phyloP scores from a whole-genome alignment of 2,329 filamentous ascomycete genomes.

The Coniochaeta sp. region DNA sequence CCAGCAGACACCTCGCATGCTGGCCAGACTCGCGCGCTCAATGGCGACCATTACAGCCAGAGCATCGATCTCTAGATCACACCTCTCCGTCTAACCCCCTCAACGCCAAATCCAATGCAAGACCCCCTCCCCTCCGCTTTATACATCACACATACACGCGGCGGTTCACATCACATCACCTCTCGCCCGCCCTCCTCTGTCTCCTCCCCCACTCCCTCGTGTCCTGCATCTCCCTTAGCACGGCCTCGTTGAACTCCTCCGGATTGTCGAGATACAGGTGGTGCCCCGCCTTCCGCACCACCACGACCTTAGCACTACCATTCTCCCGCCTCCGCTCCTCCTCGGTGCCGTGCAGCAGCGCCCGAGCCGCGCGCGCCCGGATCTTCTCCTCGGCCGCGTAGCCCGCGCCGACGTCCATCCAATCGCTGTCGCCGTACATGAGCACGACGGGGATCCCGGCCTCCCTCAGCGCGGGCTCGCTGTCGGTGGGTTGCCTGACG shows the following conservation, averaged over 20 bases:
- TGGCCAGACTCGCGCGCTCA: neutral
- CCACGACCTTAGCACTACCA: slow-evolving; percentile 72
- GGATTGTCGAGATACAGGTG: slow-evolving; percentile 55
- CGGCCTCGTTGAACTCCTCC: slow-evolving; percentile 46
- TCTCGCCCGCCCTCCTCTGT: neutral
- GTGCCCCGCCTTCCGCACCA: slow-evolving; percentile 58
- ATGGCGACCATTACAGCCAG: neutral
- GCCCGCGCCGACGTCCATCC: slow-evolving; percentile 94
- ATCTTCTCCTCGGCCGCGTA: slow-evolving; percentile 74
- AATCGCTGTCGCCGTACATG: slow-evolving; percentile 97
- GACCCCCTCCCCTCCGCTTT: neutral
- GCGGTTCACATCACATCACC: neutral
- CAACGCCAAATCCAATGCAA: neutral
- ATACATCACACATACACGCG: neutral
- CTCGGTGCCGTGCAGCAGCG: slow-evolving; percentile 52
- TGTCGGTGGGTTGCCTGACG: slow-evolving; percentile 26
- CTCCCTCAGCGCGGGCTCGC: slow-evolving; percentile 29
- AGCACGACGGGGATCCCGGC: slow-evolving; percentile 77
- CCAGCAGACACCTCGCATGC: neutral
- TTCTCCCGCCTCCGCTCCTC: slow-evolving; percentile 68
- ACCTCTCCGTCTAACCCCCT: neutral
- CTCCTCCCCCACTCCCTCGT: slow-evolving; percentile 22
- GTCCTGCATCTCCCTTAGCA: slow-evolving; percentile 46
- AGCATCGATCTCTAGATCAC: neutral
- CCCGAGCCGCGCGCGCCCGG: slow-evolving; percentile 55